phyloP scores from a whole-genome alignment of 768 basidiomycete genomes.

The Boletus subcaerulescens region DNA sequence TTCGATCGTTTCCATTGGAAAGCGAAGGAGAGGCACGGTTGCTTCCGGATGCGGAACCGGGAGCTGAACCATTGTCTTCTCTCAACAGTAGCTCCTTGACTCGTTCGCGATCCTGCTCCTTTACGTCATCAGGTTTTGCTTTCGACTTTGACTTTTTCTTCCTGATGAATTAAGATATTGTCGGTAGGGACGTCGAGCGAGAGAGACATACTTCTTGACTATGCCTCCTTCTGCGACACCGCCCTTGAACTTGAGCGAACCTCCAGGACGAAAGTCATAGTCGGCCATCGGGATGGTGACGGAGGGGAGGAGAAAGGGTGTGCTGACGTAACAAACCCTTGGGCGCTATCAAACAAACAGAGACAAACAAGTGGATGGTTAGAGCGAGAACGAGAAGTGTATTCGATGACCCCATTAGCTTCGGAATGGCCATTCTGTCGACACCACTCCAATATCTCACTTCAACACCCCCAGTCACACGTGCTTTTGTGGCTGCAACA shows the following conservation, averaged over 20 bases:
- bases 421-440: constrained; percentile 69
- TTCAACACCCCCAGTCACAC: constrained; percentile 78
- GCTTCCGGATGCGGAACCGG: constrained; percentile 52
- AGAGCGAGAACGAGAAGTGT: neutral
- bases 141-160: constrained; percentile 84
- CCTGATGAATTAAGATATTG: constrained; percentile 38
- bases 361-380: constrained; percentile 18
- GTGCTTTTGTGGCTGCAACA: constrained; percentile 63
- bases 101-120: constrained; percentile 39
- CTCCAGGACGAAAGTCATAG: constrained; percentile 82
- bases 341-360: constrained; percentile 18
- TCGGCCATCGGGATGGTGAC: constrained; percentile 58
- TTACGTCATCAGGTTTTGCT: constrained; percentile 48
- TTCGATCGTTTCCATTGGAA: constrained; percentile 47
- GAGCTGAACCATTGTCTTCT: constrained; percentile 41
- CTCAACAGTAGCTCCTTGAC: constrained; percentile 52
- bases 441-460: constrained; percentile 66
- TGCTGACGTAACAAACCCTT: constrained; percentile 32
- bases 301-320: constrained; percentile 7
- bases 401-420: constrained; percentile 15
- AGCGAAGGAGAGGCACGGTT: constrained; percentile 59
- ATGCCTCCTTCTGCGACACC: constrained; percentile 73
- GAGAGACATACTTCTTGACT: constrained; percentile 68
- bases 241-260: constrained; percentile 89
- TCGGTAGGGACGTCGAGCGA: neutral